phyloP scores from a whole-genome alignment of 129 eudicot genomes.

The Calendula officinalis region DNA sequence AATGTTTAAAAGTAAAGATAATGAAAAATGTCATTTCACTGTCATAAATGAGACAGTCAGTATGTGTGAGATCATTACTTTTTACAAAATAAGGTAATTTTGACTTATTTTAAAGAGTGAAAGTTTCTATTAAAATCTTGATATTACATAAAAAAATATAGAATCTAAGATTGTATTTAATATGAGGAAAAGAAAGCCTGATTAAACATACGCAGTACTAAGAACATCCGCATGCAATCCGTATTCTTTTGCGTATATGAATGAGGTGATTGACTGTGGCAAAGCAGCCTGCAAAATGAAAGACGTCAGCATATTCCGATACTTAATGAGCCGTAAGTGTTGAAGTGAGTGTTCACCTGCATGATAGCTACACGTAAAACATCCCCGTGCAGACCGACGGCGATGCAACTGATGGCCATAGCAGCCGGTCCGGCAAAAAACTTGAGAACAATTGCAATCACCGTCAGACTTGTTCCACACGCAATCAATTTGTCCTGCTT shows the following conservation, averaged over 20 bases:
- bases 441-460: slow-evolving; percentile 67
- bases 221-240: slow-evolving; percentile 82
- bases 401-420: slow-evolving; percentile 71
- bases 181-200: background rate
- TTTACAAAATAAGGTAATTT: no score
- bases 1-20: no score
- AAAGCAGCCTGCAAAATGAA: slow-evolving; percentile 60
- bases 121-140: no score
- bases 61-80: no score
- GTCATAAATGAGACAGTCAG: no score
- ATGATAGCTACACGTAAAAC: slow-evolving; percentile 80
- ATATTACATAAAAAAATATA: no score
- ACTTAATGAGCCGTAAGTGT: no score
- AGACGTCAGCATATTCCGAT: background rate
- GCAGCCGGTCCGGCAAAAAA: slow-evolving; percentile 83
- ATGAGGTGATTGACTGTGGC: slow-evolving; percentile 85
- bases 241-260: slow-evolving; percentile 78
- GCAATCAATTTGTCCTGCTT: slow-evolving; percentile 64
- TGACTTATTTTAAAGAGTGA: no score
- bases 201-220: slow-evolving; percentile 70
- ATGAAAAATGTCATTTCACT: no score
- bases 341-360: slow-evolving; percentile 44
- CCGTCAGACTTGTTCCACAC: slow-evolving; percentile 59
- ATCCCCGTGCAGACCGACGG: slow-evolving; percentile 81
- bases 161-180: background rate